These are phyloP conservation scores for Xylaria telfairii DNA, from an alignment of 495 filamentous ascomycete species.

Conservation along the genomic window DNA sequence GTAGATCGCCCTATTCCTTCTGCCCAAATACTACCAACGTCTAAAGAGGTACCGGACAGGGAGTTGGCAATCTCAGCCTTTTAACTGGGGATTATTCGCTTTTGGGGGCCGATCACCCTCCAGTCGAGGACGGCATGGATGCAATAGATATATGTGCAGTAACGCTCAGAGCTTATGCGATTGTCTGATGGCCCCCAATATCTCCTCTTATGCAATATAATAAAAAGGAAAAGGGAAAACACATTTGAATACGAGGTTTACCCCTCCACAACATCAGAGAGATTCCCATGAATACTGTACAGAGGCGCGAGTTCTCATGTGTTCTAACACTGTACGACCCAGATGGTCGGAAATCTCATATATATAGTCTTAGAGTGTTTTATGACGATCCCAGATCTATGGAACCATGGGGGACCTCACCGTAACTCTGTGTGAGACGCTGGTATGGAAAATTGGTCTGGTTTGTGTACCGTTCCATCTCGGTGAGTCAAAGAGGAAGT, in stretches of 20 bases:
- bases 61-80: background rate
- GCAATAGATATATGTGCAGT: background rate
- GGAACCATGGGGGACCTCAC: too few species aligned
- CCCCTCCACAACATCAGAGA: background rate
- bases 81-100: background rate
- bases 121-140: too few species aligned
- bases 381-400: background rate
- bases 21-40: background rate
- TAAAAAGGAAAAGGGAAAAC: background rate
- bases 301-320: background rate
- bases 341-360: background rate
- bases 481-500: conserved; percentile 8
- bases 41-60: background rate
- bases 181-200: background rate
- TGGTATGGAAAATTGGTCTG: background rate
- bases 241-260: background rate
- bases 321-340: background rate
- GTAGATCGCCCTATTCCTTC: background rate
- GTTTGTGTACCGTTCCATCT: background rate
- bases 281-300: background rate
- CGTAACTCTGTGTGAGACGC: background rate
- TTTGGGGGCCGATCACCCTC: background rate
- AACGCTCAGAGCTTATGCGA: background rate
- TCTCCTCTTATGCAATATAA: background rate
- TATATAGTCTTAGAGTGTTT: conserved; percentile 1